Conservation (phyloP, 495 filamentous ascomycete species). For the Aspergillus wentii region DNA sequence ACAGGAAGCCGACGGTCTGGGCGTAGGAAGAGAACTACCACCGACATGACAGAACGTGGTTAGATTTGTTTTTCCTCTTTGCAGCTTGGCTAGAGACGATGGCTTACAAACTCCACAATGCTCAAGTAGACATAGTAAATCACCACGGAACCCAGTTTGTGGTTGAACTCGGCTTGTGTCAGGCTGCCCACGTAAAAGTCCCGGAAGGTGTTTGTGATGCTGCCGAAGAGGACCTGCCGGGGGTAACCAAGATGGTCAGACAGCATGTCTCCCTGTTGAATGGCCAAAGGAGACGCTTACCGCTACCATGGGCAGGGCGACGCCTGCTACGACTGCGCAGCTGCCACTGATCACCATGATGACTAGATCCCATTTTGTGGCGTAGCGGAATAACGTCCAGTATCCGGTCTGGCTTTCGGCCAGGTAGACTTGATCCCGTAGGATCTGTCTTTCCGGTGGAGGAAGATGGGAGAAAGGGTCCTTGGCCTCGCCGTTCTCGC, state of each 20-base stretch:
- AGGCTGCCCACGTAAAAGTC: slow-evolving; percentile 48
- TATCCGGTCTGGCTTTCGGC: too few relatives aligned
- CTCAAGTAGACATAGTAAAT: slow-evolving; percentile 89
- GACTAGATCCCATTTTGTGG: slow-evolving; percentile 64
- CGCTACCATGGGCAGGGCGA: slow-evolving; percentile 83
- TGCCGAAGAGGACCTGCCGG: slow-evolving; percentile 68
- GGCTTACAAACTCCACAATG: slow-evolving; percentile 80
- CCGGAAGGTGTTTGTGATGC: slow-evolving; percentile 69
- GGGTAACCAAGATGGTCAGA: too few relatives aligned
- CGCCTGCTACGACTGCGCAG: slow-evolving; percentile 69
- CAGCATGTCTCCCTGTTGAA: too few relatives aligned
- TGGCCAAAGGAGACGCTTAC: slow-evolving; percentile 33
- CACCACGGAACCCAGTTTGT: slow-evolving; percentile 57
- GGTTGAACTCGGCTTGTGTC: slow-evolving; percentile 50
- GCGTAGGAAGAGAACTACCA: too few relatives aligned
- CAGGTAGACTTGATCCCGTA: too few relatives aligned
- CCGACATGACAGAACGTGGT: too few relatives aligned
- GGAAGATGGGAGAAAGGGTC: too few relatives aligned
- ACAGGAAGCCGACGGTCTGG: slow-evolving; percentile 91
- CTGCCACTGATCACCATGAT: slow-evolving; percentile 62
- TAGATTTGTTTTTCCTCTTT: too few relatives aligned
- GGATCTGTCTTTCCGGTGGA: too few relatives aligned
- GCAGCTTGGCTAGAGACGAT: too few relatives aligned
- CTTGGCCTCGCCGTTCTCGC: too few relatives aligned
- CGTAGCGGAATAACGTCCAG: slow-evolving; percentile 68